Conservation (phyloP, 208 protist genomes). For the Herpetomonas tarakana region DNA sequence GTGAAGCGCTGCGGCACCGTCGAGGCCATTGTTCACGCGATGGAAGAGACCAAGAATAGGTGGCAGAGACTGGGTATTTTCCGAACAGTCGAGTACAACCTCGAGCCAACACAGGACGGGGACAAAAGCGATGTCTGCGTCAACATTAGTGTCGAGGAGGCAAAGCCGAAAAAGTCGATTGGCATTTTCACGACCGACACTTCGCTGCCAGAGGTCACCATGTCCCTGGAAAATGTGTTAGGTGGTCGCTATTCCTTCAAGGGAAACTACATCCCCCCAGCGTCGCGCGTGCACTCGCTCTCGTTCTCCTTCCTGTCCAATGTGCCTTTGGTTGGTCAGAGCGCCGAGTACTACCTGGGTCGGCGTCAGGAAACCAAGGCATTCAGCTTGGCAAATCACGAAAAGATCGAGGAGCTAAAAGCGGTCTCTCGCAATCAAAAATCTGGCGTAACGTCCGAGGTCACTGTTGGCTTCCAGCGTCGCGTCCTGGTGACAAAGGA, state of each 20-base stretch:
- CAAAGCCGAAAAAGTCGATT: constrained; percentile 60
- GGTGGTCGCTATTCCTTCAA: constrained; percentile 73
- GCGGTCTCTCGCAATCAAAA: constrained; percentile 57
- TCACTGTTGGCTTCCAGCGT: constrained; percentile 70
- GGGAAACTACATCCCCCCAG: constrained; percentile 79
- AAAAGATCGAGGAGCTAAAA: constrained; percentile 71
- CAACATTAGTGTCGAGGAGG: constrained; percentile 66
- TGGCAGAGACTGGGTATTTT: constrained; percentile 78
- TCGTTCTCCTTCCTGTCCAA: constrained; percentile 74
- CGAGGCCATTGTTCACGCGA: constrained; percentile 39
- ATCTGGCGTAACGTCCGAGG: constrained; percentile 38
- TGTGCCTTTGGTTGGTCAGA: constrained; percentile 73
- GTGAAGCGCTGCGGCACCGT: constrained; percentile 72
- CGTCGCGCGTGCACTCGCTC: constrained; percentile 67
- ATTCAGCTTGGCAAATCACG: constrained; percentile 55
- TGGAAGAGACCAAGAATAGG: constrained; percentile 43
- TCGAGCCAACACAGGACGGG: constrained; percentile 76
- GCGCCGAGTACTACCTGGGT: constrained; percentile 76
- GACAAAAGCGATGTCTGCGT: constrained; percentile 69
- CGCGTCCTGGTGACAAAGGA: constrained; percentile 54
- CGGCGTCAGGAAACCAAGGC: constrained; percentile 56
- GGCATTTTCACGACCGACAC: constrained; percentile 86
- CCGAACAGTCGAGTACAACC: constrained; percentile 69
- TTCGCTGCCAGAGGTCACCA: constrained; percentile 61
- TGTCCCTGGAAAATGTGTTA: constrained; percentile 73